phyloP scores from a whole-genome alignment of 176 grass and related monocot genomes.

The Avena eriantha region DNA sequence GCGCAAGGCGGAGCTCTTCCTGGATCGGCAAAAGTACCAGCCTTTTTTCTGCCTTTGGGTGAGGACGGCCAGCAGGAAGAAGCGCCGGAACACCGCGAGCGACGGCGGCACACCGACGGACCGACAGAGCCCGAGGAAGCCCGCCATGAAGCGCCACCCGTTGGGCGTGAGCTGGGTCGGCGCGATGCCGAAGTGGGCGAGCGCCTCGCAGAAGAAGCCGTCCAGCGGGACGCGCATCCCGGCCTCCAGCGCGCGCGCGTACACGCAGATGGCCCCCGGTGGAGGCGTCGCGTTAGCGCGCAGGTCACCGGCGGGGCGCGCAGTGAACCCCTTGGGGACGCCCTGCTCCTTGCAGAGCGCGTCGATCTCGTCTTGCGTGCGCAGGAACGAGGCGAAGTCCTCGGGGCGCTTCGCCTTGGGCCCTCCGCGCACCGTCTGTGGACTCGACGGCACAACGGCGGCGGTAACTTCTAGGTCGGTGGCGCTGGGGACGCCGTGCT shows the following conservation, averaged over 20 bases:
- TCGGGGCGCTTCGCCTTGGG: neutral
- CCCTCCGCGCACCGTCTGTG: neutral
- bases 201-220: conserved; percentile 18
- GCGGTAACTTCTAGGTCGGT: neutral
- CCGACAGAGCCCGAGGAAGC: neutral
- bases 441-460: neutral
- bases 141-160: neutral
- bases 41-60: neutral
- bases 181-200: conserved; percentile 25
- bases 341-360: neutral
- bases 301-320: conserved; percentile 7
- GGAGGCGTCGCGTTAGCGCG: neutral
- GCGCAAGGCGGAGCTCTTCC: neutral
- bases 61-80: neutral
- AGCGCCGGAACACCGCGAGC: conserved; percentile 18
- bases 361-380: neutral
- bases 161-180: conserved; percentile 10
- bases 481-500: neutral
- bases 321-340: neutral
- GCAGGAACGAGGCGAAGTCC: neutral
- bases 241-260: conserved; percentile 2
- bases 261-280: neutral
- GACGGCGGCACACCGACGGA: neutral
- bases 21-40: neutral
- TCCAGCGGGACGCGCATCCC: conserved; percentile 6